phyloP scores from a whole-genome alignment of 2,329 filamentous ascomycete genomes.

The Nemania sp. region DNA sequence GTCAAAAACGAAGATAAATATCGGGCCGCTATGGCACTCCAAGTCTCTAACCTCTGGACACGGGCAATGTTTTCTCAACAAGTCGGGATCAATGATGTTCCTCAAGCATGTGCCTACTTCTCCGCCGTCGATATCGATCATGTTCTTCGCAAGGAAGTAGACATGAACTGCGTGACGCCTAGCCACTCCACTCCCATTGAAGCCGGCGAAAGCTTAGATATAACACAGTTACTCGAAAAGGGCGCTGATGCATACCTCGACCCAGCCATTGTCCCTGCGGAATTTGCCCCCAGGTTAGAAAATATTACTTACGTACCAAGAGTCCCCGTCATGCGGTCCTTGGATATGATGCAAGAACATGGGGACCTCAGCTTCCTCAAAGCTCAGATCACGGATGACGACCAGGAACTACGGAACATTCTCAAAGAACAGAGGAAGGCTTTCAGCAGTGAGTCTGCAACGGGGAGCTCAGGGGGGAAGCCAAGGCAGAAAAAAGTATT shows the following conservation, averaged over 20 bases:
- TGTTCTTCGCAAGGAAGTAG: slow-evolving; percentile 95
- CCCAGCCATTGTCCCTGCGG: slow-evolving; percentile 60
- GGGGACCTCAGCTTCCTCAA: slow-evolving; percentile 69
- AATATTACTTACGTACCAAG: slow-evolving; percentile 71
- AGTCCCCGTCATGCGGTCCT: slow-evolving; percentile 75
- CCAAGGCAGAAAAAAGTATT: slow-evolving; percentile 36
- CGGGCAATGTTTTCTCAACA: slow-evolving; percentile 97
- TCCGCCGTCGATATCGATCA: slow-evolving; percentile 94
- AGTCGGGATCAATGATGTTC: slow-evolving; percentile 92
- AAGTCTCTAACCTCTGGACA: slow-evolving; percentile 95
- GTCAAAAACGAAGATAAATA: slow-evolving; percentile 87
- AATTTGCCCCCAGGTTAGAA: slow-evolving; percentile 60
- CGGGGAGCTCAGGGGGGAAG: slow-evolving; percentile 19
- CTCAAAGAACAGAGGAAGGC: slow-evolving; percentile 62
- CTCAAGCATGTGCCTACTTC: slow-evolving; percentile 94
- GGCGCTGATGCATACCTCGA: slow-evolving; percentile 72
- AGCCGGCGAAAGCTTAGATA: slow-evolving; percentile 86
- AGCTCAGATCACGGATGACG: slow-evolving; percentile 79
- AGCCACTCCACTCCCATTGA: slow-evolving; percentile 79
- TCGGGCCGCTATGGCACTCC: slow-evolving; percentile 85
- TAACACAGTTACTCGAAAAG: slow-evolving; percentile 74
- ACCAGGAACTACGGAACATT: slow-evolving; percentile 75
- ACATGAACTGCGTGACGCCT: slow-evolving; percentile 96
- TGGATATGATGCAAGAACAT: slow-evolving; percentile 55
- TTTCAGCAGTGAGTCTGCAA: slow-evolving; percentile 14